Evolutionary conservation across 768 basidiomycete genomes (phyloP).

Genomic region (Tricholoma terreum): DNA sequence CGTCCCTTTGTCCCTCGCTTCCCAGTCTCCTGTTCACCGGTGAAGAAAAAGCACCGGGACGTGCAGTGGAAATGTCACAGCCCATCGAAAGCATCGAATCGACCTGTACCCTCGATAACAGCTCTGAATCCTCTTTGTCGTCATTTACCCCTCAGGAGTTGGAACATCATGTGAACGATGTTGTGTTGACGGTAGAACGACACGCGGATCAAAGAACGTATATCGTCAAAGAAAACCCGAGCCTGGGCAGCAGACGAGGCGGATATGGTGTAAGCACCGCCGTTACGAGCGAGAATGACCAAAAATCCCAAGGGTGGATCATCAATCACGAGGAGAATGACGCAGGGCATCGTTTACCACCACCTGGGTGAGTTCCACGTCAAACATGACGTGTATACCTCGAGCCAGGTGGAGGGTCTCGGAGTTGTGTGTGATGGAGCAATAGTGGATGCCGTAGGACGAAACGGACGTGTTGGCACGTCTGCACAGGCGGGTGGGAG

Average conservation of each 20-base stretch:
- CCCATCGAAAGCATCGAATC: not conserved
- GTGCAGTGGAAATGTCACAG: not conserved
- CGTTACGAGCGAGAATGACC: not conserved
- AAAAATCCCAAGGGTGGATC: constrained; percentile 1
- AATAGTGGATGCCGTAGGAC: not conserved
- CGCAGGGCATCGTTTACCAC: not conserved
- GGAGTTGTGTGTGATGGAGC: not conserved
- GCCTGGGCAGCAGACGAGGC: not conserved
- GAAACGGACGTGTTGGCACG: not conserved
- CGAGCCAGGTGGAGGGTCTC: constrained; percentile 2
- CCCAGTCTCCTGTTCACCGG: not conserved
- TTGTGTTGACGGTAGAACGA: not conserved
- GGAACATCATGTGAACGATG: not conserved
- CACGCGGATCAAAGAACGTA: not conserved
- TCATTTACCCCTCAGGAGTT: not conserved
- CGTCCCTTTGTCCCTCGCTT: too few relatives aligned
- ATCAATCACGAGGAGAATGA: not conserved
- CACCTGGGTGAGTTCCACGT: not conserved
- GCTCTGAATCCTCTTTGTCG: not conserved
- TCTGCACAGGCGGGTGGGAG: not conserved
- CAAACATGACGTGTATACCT: not conserved
- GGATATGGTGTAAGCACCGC: not conserved
- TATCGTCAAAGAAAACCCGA: not conserved
- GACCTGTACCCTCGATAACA: not conserved
- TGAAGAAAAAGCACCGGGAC: not conserved